Conservation (phyloP, 2,329 filamentous ascomycete genomes). For the Cladosporium colombiae region DNA sequence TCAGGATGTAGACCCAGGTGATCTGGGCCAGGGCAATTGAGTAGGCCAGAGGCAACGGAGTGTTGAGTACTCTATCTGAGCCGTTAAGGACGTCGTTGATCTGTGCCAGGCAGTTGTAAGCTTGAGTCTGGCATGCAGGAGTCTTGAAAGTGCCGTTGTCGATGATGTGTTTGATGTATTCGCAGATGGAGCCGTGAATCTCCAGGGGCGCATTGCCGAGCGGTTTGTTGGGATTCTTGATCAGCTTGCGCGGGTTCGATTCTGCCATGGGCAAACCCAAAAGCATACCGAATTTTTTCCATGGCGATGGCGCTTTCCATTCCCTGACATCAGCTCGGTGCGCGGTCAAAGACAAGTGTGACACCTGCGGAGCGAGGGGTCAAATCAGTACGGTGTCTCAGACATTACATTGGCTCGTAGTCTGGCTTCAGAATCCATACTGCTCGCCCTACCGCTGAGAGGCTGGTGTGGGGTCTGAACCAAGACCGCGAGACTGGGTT, state of each 20-base stretch:
- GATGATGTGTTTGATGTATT: constrained; percentile 65
- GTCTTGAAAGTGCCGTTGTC: constrained; percentile 57
- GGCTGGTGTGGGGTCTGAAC: neutral
- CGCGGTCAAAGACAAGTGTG: constrained; percentile 75
- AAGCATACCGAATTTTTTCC: constrained; percentile 59
- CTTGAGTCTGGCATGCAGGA: constrained; percentile 61
- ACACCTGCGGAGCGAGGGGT: constrained; percentile 41
- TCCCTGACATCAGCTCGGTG: constrained; percentile 54
- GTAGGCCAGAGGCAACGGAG: constrained; percentile 80
- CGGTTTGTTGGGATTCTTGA: constrained; percentile 72
- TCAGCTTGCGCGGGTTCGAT: constrained; percentile 73
- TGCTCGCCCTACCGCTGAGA: neutral
- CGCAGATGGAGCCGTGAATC: constrained; percentile 70
- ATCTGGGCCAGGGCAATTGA: constrained; percentile 83
- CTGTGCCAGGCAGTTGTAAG: constrained; percentile 58
- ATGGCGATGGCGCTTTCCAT: constrained; percentile 37
- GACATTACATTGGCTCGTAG: neutral
- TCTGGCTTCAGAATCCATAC: neutral
- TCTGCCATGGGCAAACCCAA: constrained; percentile 75
- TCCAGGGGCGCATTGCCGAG: constrained; percentile 83
- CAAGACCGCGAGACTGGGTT: neutral
- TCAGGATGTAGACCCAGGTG: constrained; percentile 78
- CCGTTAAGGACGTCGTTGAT: constrained; percentile 73
- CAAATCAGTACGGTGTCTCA: neutral
- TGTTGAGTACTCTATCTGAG: constrained; percentile 77